Evolutionary conservation across 805 yeast species (phyloP).

Genomic region (Metschnikowia lachancei): DNA sequence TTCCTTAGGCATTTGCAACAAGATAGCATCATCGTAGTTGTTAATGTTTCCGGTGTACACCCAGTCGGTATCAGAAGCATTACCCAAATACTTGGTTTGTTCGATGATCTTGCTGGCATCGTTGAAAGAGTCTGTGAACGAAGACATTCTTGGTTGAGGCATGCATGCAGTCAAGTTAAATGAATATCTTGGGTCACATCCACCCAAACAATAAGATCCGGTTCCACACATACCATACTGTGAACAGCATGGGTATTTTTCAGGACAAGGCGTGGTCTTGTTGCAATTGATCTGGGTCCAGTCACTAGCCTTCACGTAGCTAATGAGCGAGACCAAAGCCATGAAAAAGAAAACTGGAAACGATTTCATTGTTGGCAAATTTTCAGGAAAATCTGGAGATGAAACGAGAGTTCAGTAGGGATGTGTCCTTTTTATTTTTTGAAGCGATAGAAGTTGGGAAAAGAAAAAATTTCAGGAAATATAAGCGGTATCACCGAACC

Average conservation of each 20-base stretch:
- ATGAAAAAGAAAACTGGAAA: constrained; percentile 3
- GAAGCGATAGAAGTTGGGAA: neutral
- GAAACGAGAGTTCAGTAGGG: neutral
- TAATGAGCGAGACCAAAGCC: constrained; percentile 9
- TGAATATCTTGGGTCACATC: constrained; percentile 79
- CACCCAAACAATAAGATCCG: constrained; percentile 77
- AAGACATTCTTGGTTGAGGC: constrained; percentile 77
- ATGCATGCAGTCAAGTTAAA: constrained; percentile 67
- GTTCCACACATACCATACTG: constrained; percentile 78
- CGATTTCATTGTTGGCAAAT: constrained; percentile 10
- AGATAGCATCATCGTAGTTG: constrained; percentile 48
- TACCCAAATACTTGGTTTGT: constrained; percentile 58
- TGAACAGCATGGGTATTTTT: constrained; percentile 79
- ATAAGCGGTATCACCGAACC: too few relatives aligned
- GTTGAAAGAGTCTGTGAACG: constrained; percentile 43
- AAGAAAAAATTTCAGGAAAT: neutral
- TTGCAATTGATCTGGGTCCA: constrained; percentile 44
- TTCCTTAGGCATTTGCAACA: constrained; percentile 73
- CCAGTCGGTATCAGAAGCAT: constrained; percentile 67
- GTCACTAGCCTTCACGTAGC: constrained; percentile 10
- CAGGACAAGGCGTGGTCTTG: constrained; percentile 62
- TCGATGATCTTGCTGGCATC: constrained; percentile 25
- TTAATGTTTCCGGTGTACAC: constrained; percentile 61
- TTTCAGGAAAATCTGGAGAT: neutral
- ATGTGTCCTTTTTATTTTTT: neutral